phyloP scores from a whole-genome alignment of 2,329 filamentous ascomycete genomes.

The Phialophora verrucosa region DNA sequence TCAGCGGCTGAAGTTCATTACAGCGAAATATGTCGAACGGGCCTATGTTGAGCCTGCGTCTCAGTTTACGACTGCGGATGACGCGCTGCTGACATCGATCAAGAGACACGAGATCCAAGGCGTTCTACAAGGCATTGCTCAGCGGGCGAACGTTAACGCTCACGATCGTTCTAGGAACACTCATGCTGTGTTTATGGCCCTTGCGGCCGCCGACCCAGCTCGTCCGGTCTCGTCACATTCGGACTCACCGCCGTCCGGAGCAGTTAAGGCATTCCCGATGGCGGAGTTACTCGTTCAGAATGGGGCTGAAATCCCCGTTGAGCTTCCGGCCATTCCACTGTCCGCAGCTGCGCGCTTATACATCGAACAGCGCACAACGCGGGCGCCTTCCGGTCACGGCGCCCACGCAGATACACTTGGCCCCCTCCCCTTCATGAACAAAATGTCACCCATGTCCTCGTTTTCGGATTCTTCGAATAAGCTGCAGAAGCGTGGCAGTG shows the following conservation, averaged over 20 bases:
- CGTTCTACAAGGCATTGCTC: constrained; percentile 85
- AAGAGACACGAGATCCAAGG: constrained; percentile 96
- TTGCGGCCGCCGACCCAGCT: constrained; percentile 90
- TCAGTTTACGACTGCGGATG: constrained; percentile 77
- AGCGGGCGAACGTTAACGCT: constrained; percentile 85
- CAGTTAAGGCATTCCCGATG: constrained; percentile 74
- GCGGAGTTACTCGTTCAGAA: constrained; percentile 93
- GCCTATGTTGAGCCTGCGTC: constrained; percentile 78
- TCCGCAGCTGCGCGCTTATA: constrained; percentile 81
- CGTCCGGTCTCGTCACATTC: constrained; percentile 61
- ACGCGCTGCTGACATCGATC: constrained; percentile 87
- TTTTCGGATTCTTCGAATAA: constrained; percentile 60
- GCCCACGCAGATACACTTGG: constrained; percentile 63
- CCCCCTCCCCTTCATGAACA: constrained; percentile 62
- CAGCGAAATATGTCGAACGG: constrained; percentile 87
- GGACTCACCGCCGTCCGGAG: constrained; percentile 42
- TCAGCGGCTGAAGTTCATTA: constrained; percentile 92
- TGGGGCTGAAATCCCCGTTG: constrained; percentile 80
- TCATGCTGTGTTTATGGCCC: constrained; percentile 85
- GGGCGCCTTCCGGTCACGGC: constrained; percentile 52
- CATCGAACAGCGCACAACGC: constrained; percentile 72
- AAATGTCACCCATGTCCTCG: constrained; percentile 28
- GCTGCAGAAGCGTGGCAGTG: constrained; percentile 79
- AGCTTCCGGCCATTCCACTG: constrained; percentile 80
- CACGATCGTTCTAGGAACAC: constrained; percentile 85